Evolutionary conservation across 345 rosid genomes (phyloP), one percentile per base, ranked within the genome.

Genomic region (Populus simonii): DNA sequence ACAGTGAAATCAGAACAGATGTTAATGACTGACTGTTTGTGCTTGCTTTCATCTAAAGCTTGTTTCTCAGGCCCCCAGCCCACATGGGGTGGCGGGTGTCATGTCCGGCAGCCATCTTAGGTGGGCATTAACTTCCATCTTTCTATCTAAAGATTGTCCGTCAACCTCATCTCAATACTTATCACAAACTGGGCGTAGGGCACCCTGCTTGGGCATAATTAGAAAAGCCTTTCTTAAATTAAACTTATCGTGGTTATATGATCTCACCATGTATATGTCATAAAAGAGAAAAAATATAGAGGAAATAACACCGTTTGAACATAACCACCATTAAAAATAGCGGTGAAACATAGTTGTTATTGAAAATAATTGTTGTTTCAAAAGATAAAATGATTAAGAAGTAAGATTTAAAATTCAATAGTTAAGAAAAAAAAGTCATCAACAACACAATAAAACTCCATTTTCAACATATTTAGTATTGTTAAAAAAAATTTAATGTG

Each of bases 401-500:
- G 10, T 41, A 3, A 41, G 0, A 41, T 10, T 41, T 12, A 2
- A 41, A 12, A 41, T 10, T 1, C 1, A 10, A 41, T 41, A 1
- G 2, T 2, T 13, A 43, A 43, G 13, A 10, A 10, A 0, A 43
- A 43, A 10, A 0, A 3, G 13, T 43, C 3, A 43, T 13, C 0
- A 0, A 3, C 1, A 13, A 43, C 15, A 11, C 4, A 2, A 1
- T 43, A 0, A 11, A 43, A 13, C 4, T 41, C 1, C 2, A 13
- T 43, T 43, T 43, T 11, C 1, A 0, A 11, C 47, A 11, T 0
- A 10, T 1, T 11, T 0, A 2, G 0, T 43, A 43, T 0, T 13
- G 2, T 41, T 43, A 43, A 0, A 43, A 41, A 43, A 0, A 43
- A 2, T 0, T 43, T 0, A 13, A 11, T 2, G 0, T 11, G 4